Conservation (phyloP, 345 rosid species). For the Salix arbutifolia region DNA sequence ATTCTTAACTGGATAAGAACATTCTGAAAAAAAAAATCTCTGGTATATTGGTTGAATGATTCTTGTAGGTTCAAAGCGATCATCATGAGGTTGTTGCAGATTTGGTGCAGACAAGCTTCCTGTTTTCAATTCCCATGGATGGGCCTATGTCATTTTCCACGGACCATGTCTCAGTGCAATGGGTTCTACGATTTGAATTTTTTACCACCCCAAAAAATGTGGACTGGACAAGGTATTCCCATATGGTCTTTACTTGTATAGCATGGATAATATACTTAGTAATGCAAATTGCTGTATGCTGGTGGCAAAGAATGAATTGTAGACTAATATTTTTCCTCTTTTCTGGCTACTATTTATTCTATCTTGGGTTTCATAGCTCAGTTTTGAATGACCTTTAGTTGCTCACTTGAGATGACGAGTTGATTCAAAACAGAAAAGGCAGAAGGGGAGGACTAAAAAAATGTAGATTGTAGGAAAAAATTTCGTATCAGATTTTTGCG, state of each 20-base stretch:
- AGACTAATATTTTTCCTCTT: background rate
- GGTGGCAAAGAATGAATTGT: too few species aligned
- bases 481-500: too few species aligned
- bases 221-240: slow-evolving; percentile 69
- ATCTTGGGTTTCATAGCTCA: background rate
- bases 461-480: too few species aligned
- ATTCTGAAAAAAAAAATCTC: background rate
- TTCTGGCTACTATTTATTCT: too few species aligned
- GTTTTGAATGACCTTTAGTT: background rate
- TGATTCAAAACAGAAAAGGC: too few species aligned
- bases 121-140: slow-evolving; percentile 87
- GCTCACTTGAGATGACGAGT: background rate
- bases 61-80: slow-evolving; percentile 79
- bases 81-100: slow-evolving; percentile 94
- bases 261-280: background rate
- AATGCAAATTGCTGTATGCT: background rate
- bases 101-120: slow-evolving; percentile 91
- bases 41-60: slow-evolving; percentile 7
- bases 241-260: background rate
- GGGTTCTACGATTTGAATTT: slow-evolving; percentile 94
- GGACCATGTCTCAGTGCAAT: slow-evolving; percentile 68
- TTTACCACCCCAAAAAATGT: slow-evolving; percentile 71
- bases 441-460: background rate
- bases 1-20: background rate
- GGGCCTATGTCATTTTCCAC: slow-evolving; percentile 98